Conservation (phyloP, 2,329 filamentous ascomycete genomes). For the Phoma sp. region DNA sequence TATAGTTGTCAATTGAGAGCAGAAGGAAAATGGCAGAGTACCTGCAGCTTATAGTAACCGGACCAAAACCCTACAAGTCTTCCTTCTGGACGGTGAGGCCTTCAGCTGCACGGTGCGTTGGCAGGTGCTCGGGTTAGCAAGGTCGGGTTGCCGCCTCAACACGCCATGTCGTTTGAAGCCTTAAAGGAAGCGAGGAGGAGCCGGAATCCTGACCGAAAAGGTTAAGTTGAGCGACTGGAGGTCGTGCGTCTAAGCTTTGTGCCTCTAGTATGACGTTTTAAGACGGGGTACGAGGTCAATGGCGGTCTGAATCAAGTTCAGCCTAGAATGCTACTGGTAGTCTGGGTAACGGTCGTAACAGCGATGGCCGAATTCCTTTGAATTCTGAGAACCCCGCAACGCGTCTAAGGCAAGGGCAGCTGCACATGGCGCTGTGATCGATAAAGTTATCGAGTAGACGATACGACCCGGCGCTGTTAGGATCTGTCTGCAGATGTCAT, state of each 20-base stretch:
- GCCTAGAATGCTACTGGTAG: slow-evolving; percentile 27
- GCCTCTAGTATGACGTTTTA: slow-evolving; percentile 38
- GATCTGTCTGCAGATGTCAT: slow-evolving; percentile 44
- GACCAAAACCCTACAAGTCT: slow-evolving; percentile 21
- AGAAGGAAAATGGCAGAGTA: slow-evolving; percentile 27
- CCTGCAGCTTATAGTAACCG: slow-evolving; percentile 36
- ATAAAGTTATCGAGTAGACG: slow-evolving; percentile 6
- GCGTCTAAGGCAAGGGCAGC: slow-evolving; percentile 12
- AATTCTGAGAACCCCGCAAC: slow-evolving; percentile 1
- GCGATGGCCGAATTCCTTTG: slow-evolving; percentile 7
- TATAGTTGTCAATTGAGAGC: slow-evolving; percentile 25
- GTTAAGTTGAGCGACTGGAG: slow-evolving; percentile 25
- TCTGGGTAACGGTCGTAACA: slow-evolving; percentile 31
- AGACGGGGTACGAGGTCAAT: slow-evolving; percentile 21
- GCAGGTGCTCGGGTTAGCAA: slow-evolving; percentile 37
- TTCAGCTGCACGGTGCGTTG: slow-evolving; percentile 47
- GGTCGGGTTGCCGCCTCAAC: slow-evolving; percentile 36
- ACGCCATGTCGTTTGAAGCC: slow-evolving; percentile 33
- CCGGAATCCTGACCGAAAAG: slow-evolving; percentile 24
- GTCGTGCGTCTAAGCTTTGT: slow-evolving; percentile 39
- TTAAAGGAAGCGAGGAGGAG: slow-evolving; percentile 29
- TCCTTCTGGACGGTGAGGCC: slow-evolving; percentile 24
- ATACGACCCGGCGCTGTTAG: slow-evolving; percentile 34
- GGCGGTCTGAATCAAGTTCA: slow-evolving; percentile 23
- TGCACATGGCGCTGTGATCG: slow-evolving; percentile 21